phyloP scores from a whole-genome alignment of 2,329 filamentous ascomycete species.

The Fusarium gaditjirri region DNA sequence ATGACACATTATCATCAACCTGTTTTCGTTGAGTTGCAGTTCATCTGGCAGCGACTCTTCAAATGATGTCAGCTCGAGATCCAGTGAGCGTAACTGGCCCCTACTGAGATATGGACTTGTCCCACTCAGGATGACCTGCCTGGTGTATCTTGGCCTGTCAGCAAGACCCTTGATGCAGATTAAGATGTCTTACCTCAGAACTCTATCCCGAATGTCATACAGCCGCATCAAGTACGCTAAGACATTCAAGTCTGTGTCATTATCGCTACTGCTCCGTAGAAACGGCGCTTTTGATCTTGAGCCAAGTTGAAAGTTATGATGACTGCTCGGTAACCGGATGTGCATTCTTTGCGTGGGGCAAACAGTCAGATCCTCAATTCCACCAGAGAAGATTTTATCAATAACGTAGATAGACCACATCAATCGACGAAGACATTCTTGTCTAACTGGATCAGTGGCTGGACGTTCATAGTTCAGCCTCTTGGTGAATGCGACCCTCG shows the following conservation, averaged over 20 bases:
- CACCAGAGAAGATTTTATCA: constrained; percentile 43
- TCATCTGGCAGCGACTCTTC: constrained; percentile 35
- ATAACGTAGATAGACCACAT: constrained; percentile 44
- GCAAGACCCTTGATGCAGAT: rapidly evolving
- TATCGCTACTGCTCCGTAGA: not conserved
- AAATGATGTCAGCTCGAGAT: constrained; percentile 35
- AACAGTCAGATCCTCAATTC: constrained; percentile 45
- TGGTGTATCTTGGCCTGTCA: constrained; percentile 22
- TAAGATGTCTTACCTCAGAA: constrained; percentile 18
- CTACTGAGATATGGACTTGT: constrained; percentile 29
- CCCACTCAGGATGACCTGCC: constrained; percentile 30
- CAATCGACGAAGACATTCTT: constrained; percentile 41
- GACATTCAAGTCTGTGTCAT: constrained; percentile 22
- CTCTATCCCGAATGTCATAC: constrained; percentile 36
- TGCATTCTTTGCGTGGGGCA: constrained; percentile 40
- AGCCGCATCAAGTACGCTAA: constrained; percentile 38
- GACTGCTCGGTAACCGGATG: constrained; percentile 40
- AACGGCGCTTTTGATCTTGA: constrained; percentile 32
- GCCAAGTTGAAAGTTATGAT: constrained; percentile 43
- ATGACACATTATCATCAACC: constrained; percentile 42
- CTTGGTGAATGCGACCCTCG: constrained; percentile 42
- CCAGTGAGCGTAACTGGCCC: constrained; percentile 15
- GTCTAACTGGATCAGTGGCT: constrained; percentile 20
- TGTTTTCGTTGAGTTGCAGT: constrained; percentile 19
- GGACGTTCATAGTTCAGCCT: constrained; percentile 42